Evolutionary conservation across 2,329 filamentous ascomycete species (phyloP), one percentile per base, ranked within the genome.

Genomic region (Lachnellula subtilissima): DNA sequence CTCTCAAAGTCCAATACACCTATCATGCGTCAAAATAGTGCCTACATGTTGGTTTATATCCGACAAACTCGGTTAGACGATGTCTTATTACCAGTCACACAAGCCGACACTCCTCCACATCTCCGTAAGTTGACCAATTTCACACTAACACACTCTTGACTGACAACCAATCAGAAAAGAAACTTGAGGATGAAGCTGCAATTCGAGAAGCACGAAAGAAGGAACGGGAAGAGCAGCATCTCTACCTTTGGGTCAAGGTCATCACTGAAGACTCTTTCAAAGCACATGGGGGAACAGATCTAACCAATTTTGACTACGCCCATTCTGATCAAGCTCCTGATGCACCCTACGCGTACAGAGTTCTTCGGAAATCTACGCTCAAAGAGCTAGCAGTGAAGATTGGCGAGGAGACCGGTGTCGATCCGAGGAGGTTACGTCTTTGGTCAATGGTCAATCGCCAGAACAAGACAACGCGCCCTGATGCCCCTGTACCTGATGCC

Each of bases 381-480:
- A 77, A 84, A 48, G 88, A 97, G 7, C 86, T 97, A 60, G 82
- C 86, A 5, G 76, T 78, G 25, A 79, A 80, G 22, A 80, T 97
- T 57, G 91, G 88, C 0, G 74, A 83, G 40, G 88, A 96, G 55
- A 78, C 88, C 50, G 79, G 77, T 0, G 73, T 88, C 50, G 85
- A 92, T 46, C 78, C 87, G 0, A 84, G 84, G 55, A 82, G 83
- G 59, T 74, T 97, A 23, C 84, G 94, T 22, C 82, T 96, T 17
- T 99, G 94, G 95, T 84, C 91, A 53, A 97, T 99, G 92, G 94
- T 99, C 1, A 97, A 97, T 69, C 87, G 94, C 11, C 94, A 99
- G 71, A 99, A 99, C 71, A 97, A 96, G 73, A 99, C 94, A 0
- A 87, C 91, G 39, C 85, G 94, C 17, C 94, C 95, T 0, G 94